These are phyloP conservation scores for Gnaphalium uliginosum DNA, from an alignment of 129 eudicot species.

Conservation along the genomic window DNA sequence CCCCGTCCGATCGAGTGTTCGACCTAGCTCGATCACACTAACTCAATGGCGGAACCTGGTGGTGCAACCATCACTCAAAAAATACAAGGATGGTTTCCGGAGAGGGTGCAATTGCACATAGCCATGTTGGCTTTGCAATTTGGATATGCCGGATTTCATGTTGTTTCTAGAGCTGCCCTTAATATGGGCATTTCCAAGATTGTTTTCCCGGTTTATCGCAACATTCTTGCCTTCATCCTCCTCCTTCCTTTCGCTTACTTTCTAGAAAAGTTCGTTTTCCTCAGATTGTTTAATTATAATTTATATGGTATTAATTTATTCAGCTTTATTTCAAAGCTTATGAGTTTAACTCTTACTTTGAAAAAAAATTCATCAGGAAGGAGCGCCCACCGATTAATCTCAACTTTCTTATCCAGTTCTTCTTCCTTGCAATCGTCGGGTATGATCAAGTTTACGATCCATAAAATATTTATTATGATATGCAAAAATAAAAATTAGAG, in stretches of 20 bases:
- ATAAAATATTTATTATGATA: not conserved
- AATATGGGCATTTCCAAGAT: slow-evolving; percentile 98
- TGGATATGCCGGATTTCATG: slow-evolving; percentile 98
- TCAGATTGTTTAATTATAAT: not conserved
- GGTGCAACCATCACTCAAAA: slow-evolving; percentile 28
- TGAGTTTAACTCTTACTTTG: not conserved
- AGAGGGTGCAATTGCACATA: slow-evolving; percentile 75
- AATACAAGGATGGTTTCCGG: slow-evolving; percentile 73
- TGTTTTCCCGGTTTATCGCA: slow-evolving; percentile 89
- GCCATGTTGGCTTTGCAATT: slow-evolving; percentile 94
- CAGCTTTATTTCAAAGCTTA: no score
- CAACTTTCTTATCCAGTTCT: slow-evolving; percentile 73
- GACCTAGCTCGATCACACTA: no score
- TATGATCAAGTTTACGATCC: slow-evolving; percentile 25
- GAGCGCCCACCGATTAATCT: slow-evolving; percentile 78
- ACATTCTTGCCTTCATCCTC: slow-evolving; percentile 79
- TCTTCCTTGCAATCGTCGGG: slow-evolving; percentile 92
- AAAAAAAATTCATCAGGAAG: slow-evolving; percentile 50
- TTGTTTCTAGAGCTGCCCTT: slow-evolving; percentile 95
- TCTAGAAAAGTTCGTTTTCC: slow-evolving; percentile 76
- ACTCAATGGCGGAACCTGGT: slow-evolving; percentile 61
- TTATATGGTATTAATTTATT: not conserved
- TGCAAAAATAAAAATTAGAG: no score
- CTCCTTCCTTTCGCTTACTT: slow-evolving; percentile 93
- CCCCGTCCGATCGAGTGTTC: no score